Conservation (phyloP, 2,329 filamentous ascomycete genomes). For the Claviceps quebecensis region DNA sequence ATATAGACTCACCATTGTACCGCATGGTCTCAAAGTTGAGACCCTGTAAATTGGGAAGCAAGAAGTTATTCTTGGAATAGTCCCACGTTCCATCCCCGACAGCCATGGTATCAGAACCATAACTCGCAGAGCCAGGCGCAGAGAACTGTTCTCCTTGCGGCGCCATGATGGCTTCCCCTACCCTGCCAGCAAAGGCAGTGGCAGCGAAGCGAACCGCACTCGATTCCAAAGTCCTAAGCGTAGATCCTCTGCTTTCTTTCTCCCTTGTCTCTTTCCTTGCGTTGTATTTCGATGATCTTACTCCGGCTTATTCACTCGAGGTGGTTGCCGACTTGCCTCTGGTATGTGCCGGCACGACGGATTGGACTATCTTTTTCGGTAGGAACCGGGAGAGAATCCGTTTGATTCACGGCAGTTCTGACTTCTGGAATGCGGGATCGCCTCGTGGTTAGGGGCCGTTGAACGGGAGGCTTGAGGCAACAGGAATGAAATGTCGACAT, state of each 20-base stretch:
- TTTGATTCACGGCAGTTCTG: not conserved
- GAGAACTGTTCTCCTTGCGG: conserved; percentile 46
- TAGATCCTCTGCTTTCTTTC: not conserved
- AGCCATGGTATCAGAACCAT: conserved; percentile 58
- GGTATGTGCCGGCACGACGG: not conserved
- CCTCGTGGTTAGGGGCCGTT: not conserved
- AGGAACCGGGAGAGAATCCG: not conserved
- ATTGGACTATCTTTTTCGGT: not conserved
- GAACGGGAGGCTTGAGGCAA: not conserved
- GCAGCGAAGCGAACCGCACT: conserved; percentile 1
- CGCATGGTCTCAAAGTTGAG: conserved; percentile 70
- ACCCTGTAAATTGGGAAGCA: conserved; percentile 63
- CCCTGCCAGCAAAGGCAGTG: conserved; percentile 7
- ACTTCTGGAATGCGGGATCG: conserved; percentile 1
- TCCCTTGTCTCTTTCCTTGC: no score
- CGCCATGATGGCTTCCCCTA: conserved; percentile 38
- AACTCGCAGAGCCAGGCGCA: conserved; percentile 57
- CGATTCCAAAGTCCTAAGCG: not conserved
- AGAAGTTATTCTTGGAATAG: conserved; percentile 59
- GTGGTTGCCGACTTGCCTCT: not conserved
- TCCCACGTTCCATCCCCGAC: conserved; percentile 81
- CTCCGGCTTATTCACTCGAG: not conserved
- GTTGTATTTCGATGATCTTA: not conserved
- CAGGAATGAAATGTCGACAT: not conserved
- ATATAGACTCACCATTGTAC: conserved; percentile 53